These are phyloP conservation scores for Anaeromyces robustus DNA, from an alignment of 192 early-diverging fungal genomes.

Conservation along the genomic window DNA sequence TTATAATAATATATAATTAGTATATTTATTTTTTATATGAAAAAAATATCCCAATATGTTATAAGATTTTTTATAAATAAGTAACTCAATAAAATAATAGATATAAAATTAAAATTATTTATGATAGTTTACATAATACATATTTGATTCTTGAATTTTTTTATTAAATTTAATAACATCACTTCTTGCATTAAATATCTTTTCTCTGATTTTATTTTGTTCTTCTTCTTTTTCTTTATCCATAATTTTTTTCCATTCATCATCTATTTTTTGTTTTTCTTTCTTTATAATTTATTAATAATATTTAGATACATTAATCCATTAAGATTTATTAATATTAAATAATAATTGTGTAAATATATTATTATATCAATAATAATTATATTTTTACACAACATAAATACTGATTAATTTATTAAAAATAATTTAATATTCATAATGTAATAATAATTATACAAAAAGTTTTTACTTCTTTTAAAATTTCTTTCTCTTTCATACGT, in stretches of 20 bases:
- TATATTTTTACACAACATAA: too few relatives aligned
- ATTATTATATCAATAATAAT: too few relatives aligned
- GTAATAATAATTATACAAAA: too few relatives aligned
- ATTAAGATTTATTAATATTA: too few relatives aligned
- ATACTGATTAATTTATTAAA: too few relatives aligned
- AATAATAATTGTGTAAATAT: too few relatives aligned
- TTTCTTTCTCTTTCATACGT: not conserved
- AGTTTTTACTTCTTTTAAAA: not conserved
- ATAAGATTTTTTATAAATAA: too few relatives aligned
- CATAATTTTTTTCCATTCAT: not conserved
- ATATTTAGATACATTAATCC: not conserved
- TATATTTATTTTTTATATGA: too few relatives aligned
- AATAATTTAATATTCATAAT: too few relatives aligned
- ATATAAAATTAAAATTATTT: not conserved
- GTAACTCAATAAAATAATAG: too few relatives aligned
- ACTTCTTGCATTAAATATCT: not conserved
- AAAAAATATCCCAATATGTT: too few relatives aligned
- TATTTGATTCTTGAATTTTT: not conserved
- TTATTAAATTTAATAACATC: not conserved
- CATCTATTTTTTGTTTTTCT: not conserved
- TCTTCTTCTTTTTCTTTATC: not conserved
- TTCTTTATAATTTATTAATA: not conserved
- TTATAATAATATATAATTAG: too few relatives aligned
- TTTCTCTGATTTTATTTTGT: not conserved
- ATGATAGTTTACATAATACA: not conserved